Evolutionary conservation across 257 asterid species (phyloP), one percentile per base, ranked within the genome.

Genomic region (Nicotiana undulata): DNA sequence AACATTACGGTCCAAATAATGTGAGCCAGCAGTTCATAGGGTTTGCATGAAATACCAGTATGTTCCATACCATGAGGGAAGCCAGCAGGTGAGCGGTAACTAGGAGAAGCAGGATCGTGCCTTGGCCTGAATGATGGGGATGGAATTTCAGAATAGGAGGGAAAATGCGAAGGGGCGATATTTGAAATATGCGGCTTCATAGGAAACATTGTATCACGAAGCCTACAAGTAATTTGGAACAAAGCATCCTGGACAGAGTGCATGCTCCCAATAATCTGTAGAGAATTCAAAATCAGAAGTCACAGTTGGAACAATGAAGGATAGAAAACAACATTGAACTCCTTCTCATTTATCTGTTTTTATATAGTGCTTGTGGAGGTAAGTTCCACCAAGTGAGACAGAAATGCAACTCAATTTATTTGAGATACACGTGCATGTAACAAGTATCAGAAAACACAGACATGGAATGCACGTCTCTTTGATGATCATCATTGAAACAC

Each of bases 211-310:
- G 81, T 79, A 79, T 82, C 84, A n/a, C 81, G 81, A 51, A 82
- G 81, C 81, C 85, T 76, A 76, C 78, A 74, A 63, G 81, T 82
- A 61, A 82, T 49, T 77, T 82, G 85, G 60, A 76, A 82, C 53
- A 82, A 53, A 24, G 66, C 67, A 32, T 82, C 85, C 81, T 82
- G 85, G 64, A 82, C 85, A 49, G 85, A 82, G 51, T 82, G 85
- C 81, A 82, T 61, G 85, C 81, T 82, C 58, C 85, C 85, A 61
- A 82, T 63, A 46, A 82, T 40, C 85, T 82, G 78, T 59, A 64
- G 61, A 46, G 59, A 53, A 53, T 29, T n/a, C 74, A 78, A 78
- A 60, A 78, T 60, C 72, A 78, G 59, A 58, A 78, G 37, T 63
- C 32, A 51, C 17, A 20, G 28, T 77, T 6, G 53, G 26, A 17